Evolutionary conservation across 805 yeast species (phyloP).

Genomic region (Zygotorulaspora danielsina): DNA sequence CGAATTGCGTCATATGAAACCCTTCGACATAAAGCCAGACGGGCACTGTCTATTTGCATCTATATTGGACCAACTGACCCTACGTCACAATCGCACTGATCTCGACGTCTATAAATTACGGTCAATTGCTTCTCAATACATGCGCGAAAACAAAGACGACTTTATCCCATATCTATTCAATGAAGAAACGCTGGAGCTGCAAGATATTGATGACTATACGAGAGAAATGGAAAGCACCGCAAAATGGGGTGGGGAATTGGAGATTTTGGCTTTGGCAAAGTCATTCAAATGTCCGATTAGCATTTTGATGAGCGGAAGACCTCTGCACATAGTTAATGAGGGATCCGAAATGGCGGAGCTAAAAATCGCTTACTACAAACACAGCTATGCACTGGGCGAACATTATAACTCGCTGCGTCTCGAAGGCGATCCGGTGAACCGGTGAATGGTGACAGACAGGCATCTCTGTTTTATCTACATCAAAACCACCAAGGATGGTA

Average conservation of each 20-base stretch:
- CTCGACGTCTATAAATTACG: slow-evolving; percentile 48
- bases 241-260: slow-evolving; percentile 96
- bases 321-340: slow-evolving; percentile 61
- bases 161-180: slow-evolving; percentile 81
- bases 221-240: slow-evolving; percentile 67
- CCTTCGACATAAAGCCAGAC: slow-evolving; percentile 77
- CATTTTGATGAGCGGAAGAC: slow-evolving; percentile 72
- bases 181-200: slow-evolving; percentile 61
- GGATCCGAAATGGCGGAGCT: slow-evolving; percentile 51
- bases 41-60: slow-evolving; percentile 93
- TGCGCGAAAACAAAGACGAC: slow-evolving; percentile 59
- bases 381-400: slow-evolving; percentile 86
- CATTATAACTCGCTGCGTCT: slow-evolving; percentile 78
- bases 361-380: slow-evolving; percentile 75
- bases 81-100: slow-evolving; percentile 43
- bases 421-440: too few relatives aligned
- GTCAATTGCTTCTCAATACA: slow-evolving; percentile 58
- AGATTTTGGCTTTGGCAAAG: slow-evolving; percentile 73
- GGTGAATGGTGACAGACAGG: too few relatives aligned
- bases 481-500: too few relatives aligned
- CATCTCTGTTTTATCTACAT: too few relatives aligned
- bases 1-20: slow-evolving; percentile 43
- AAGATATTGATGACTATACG: slow-evolving; percentile 65
- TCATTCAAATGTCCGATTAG: slow-evolving; percentile 70
- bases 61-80: slow-evolving; percentile 66